These are phyloP conservation scores for Sporothrix humicola DNA, from an alignment of 2,329 filamentous ascomycete species.

Conservation along the genomic window DNA sequence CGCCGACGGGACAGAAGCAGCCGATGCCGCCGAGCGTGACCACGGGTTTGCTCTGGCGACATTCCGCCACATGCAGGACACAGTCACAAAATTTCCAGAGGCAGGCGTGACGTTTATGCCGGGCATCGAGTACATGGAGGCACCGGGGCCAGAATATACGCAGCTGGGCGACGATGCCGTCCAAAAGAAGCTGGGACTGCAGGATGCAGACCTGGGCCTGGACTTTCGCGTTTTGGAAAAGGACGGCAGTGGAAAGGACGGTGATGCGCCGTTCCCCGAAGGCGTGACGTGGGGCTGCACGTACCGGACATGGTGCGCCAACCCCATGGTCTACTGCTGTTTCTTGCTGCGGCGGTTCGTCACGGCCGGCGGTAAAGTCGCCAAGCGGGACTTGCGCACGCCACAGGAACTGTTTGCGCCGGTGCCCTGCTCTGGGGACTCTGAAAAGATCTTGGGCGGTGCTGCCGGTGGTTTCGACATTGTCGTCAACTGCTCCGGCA, in stretches of 20 bases:
- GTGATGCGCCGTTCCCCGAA: conserved; percentile 41
- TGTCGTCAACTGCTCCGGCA: conserved; percentile 55
- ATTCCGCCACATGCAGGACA: conserved; percentile 50
- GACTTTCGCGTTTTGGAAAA: conserved; percentile 48
- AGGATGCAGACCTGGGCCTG: conserved; percentile 45
- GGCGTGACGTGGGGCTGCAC: conserved; percentile 54
- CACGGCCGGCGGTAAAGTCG: conserved; percentile 46
- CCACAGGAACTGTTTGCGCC: conserved; percentile 49
- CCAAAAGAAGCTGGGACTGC: conserved; percentile 43
- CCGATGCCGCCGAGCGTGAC: conserved; percentile 46
- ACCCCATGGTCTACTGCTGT: conserved; percentile 60
- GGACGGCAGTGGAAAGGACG: conserved; percentile 40
- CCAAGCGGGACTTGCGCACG: conserved; percentile 47
- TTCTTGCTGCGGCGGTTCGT: conserved; percentile 53
- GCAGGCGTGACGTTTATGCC: conserved; percentile 56
- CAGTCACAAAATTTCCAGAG: conserved; percentile 44
- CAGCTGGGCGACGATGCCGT: conserved; percentile 41
- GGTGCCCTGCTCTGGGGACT: neutral
- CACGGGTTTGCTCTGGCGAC: conserved; percentile 52
- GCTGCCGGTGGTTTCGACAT: conserved; percentile 39
- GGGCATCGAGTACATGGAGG: conserved; percentile 60
- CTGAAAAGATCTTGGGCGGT: neutral
- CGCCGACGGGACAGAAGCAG: conserved; percentile 39
- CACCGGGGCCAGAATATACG: conserved; percentile 50
- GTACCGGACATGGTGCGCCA: conserved; percentile 62